phyloP scores from a whole-genome alignment of 768 basidiomycete species.

The Termitomyces heimii region DNA sequence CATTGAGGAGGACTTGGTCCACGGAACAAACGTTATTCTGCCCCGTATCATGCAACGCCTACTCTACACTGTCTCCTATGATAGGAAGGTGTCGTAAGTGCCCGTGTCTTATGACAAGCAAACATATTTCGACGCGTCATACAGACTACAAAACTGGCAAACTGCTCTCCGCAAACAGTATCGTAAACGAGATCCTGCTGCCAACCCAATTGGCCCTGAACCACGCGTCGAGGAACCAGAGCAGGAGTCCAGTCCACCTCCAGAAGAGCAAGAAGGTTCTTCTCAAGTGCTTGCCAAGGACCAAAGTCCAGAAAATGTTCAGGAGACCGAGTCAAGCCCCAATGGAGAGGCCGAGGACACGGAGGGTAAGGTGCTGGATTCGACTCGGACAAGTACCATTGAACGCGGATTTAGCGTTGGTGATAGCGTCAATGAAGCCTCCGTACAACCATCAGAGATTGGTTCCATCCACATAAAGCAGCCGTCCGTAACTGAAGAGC shows the following conservation, averaged over 20 bases:
- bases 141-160: conserved; percentile 75
- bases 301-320: neutral
- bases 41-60: conserved; percentile 73
- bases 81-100: conserved; percentile 51
- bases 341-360: conserved; percentile 8
- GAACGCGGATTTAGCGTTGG: conserved; percentile 14
- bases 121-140: conserved; percentile 14
- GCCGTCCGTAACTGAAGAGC: conserved; percentile 9
- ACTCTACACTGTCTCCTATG: conserved; percentile 69
- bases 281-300: neutral
- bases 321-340: neutral
- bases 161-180: conserved; percentile 73
- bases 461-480: conserved; percentile 7
- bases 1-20: conserved; percentile 70
- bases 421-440: conserved; percentile 11
- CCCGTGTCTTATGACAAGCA: neutral
- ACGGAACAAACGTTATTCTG: conserved; percentile 52
- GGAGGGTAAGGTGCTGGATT: conserved; percentile 8
- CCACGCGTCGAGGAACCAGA: conserved; percentile 26
- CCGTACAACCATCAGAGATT: conserved; percentile 13
- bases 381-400: conserved; percentile 15
- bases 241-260: conserved; percentile 15
- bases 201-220: conserved; percentile 69
- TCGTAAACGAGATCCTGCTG: conserved; percentile 59
- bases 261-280: conserved; percentile 19